Evolutionary conservation across 2,329 filamentous ascomycete species (phyloP), one percentile per base, ranked within the genome.

Genomic region (Aspergillus ruber): DNA sequence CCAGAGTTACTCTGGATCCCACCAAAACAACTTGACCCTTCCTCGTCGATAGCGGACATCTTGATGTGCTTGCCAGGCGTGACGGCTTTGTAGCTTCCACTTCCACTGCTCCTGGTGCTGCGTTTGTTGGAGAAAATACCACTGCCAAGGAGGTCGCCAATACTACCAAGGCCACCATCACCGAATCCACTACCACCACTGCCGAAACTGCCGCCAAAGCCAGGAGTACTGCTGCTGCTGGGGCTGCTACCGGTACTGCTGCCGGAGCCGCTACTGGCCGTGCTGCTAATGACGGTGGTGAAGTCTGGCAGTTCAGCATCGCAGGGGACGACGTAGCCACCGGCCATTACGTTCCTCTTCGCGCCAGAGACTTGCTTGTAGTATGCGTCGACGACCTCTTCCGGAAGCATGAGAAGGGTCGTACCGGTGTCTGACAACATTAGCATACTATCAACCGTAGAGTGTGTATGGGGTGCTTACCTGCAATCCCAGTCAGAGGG

Each of bases 1-100:
- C 75, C 78, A 1, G 66, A 60, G 57, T 78, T 74, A 53, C 69
- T 75, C 74, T 93, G 88, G 53, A 94, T 78, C 43, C 87, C 88
- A 47, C 88, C 88, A 65, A 81, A 90, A 75, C 88, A 93, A 47
- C 59, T 60, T 29, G 57, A 57, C 50, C 62, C 62, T n/a, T 66
- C 67, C 7, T 59, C 50, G 8, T 60, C 55, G 43, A 72, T 51
- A 6, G 74, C 69, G 0, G 74, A 66, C 57, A 75, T 80, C 64
- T 81, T 82, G 68, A 83, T 74, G 62, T 76, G 73, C 42, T 66
- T 64, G 27, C 78, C 79, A 2, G 79, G 76, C 15, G 82, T 67
- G 18, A 71, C 71, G 54, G 77, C 76, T 23, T 68, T 64, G 49
- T 73, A 72, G 50, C 70, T 71, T 39, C 69, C 73, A 6, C 36